Evolutionary conservation across 352 stramenopile genomes (phyloP), one percentile per base, ranked within the genome.

Genomic region (Peronospora destructor): DNA sequence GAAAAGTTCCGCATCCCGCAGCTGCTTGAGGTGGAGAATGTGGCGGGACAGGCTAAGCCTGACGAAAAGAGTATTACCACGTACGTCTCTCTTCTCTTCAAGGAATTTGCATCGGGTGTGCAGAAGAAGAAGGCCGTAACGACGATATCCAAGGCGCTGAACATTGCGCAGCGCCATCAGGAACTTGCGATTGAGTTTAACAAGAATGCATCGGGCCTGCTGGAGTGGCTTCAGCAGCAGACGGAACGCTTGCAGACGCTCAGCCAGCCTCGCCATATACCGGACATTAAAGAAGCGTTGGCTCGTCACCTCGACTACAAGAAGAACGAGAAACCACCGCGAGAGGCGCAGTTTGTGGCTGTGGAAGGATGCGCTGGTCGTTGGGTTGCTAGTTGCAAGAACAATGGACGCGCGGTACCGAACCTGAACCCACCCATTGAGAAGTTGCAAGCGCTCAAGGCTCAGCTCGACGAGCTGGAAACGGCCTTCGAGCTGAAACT

Each of bases 41-140:
- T 96, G 13, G 81, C 82, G 5, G 85, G 84, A 44, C 73, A 79
- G 17, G 71, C 64, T 8, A 95, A 95, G 55, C 85, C 85, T 1
- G 87, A 96, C 32, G 87, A 96, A 43, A 96, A 96, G 73, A 91
- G 75, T 60, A 93, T 95, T 63, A 90, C 91, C 39, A 94, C 87
- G 54, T 95, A 96, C 56, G 83, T 96, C 17, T 91, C 81, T 25
- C 64, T 95, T 39, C 80, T 95, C 38, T 95, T 94, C 63, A 93
- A 93, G 64, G 83, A 94, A 61, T 96, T 96, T 47, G 87, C 86
- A 2, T 90, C 80, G 12, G 83, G 85, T 25, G 66, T 89, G 45
- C 87, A 95, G 59, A 93, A 92, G 76, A 89, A 92, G 53, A 91
- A 90, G 68, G 76, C 85, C 1, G 71, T 95, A 37, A 90, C 84